A percentile compares a stretch with the other conserved stretches of the same genome.
Evolutionary conservation across 148 eudicot species (phyloP).

Genomic region (Amaranthus cruentus): DNA sequence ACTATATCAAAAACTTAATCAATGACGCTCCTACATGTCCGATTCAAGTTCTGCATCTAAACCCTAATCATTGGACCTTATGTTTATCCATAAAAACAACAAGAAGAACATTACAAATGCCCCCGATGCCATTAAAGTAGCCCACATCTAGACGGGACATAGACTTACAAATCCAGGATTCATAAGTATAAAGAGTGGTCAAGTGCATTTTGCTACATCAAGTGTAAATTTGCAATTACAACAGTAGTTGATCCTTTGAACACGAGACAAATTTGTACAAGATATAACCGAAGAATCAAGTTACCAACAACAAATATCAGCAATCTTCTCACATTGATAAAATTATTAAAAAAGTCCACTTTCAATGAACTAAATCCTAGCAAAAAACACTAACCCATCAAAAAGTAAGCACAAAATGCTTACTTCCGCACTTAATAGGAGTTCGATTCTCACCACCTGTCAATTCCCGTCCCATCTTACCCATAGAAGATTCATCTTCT

Average conservation of each 20-base stretch:
- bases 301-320: background rate
- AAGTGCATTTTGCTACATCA: background rate
- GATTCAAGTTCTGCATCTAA: background rate
- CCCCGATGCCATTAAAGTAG: no score
- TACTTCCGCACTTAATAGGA: no score
- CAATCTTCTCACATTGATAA: background rate
- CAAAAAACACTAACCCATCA: background rate
- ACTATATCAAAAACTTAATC: background rate
- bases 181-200: background rate
- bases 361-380: background rate
- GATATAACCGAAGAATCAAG: background rate
- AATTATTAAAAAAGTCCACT: background rate
- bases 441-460: no score
- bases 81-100: background rate
- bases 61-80: no score
- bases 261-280: no score
- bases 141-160: no score
- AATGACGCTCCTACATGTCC: background rate
- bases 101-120: background rate
- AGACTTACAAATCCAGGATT: background rate
- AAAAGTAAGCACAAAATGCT: background rate
- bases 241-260: background rate
- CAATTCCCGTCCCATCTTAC: no score
- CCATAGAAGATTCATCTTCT: no score
- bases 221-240: background rate